These are phyloP conservation scores for Mentha longifolia DNA, from an alignment of 257 asterid genomes.

Conservation along the genomic window DNA sequence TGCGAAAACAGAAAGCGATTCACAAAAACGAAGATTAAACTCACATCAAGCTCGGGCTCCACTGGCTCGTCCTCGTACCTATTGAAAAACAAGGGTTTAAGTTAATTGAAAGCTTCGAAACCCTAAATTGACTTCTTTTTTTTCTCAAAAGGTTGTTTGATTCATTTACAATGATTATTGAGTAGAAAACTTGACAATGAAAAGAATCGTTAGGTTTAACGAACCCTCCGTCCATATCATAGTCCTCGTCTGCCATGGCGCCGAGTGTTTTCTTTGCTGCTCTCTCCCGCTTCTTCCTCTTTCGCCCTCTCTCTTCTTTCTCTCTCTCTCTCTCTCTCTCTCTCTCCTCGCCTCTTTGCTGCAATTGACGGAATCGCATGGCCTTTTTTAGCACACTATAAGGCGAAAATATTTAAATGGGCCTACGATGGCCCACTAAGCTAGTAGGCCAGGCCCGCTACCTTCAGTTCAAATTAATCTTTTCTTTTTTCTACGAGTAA, in stretches of 20 bases:
- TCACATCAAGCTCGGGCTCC: conserved; percentile 86
- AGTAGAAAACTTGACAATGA: not conserved
- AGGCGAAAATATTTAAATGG: not conserved
- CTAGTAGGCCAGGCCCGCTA: not conserved
- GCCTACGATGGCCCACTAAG: not conserved
- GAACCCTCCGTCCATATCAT: conserved; percentile 84
- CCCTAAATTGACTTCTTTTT: conserved; percentile 19
- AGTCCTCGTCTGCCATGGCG: conserved; percentile 91
- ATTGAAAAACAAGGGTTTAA: conserved; percentile 1
- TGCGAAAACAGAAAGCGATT: not conserved
- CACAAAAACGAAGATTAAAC: not conserved
- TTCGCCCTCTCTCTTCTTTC: not conserved
- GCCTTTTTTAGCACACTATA: not conserved
- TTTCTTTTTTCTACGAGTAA: no score
- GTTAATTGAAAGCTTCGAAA: conserved; percentile 11
- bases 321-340: not conserved
- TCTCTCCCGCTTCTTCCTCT: not conserved
- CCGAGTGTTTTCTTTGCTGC: not conserved
- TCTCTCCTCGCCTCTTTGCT: not conserved
- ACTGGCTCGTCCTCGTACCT: conserved; percentile 88
- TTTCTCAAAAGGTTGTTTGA: not conserved
- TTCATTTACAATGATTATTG: not conserved
- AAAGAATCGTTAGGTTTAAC: not conserved
- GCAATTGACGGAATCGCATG: not conserved
- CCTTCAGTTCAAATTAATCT: not conserved